phyloP scores from a whole-genome alignment of 176 grass and related monocot genomes.

The Aegilops sharonensis region DNA sequence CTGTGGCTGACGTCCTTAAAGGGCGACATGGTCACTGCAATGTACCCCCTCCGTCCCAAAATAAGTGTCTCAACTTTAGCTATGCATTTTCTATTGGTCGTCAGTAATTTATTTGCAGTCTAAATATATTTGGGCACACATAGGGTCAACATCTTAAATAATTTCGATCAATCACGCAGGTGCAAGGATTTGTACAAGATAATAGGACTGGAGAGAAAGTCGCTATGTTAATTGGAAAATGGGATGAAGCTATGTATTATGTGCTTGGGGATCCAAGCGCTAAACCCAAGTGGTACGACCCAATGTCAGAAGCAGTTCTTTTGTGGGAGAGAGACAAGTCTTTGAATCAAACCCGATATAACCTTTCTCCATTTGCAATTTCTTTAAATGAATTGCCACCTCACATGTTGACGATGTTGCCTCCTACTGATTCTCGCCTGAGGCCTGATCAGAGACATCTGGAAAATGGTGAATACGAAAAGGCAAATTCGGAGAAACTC shows the following conservation, averaged over 20 bases:
- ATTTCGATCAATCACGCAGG: constrained; percentile 45
- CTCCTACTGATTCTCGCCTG: constrained; percentile 89
- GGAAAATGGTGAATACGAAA: constrained; percentile 98
- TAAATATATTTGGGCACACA: neutral
- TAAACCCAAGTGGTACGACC: constrained; percentile 88
- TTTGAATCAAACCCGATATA: constrained; percentile 85
- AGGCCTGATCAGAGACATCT: constrained; percentile 91
- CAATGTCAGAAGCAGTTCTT: constrained; percentile 92
- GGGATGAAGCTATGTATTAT: constrained; percentile 99
- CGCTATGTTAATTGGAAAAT: constrained; percentile 93
- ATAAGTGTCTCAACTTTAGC: too few relatives aligned
- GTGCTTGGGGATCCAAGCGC: constrained; percentile 82
- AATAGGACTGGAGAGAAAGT: constrained; percentile 87
- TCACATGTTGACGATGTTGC: constrained; percentile 59
- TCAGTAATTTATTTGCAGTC: neutral
- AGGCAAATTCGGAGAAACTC: constrained; percentile 93
- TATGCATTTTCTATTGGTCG: neutral
- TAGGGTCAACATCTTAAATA: neutral
- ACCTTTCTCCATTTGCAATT: constrained; percentile 92
- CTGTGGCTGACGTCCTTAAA: too few relatives aligned
- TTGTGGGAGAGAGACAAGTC: constrained; percentile 88
- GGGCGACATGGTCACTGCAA: neutral
- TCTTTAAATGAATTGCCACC: constrained; percentile 76
- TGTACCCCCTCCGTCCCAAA: neutral
- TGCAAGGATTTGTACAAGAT: constrained; percentile 96